Evolutionary conservation across 768 basidiomycete genomes (phyloP).

Genomic region (Termitomyces eurrhizus): DNA sequence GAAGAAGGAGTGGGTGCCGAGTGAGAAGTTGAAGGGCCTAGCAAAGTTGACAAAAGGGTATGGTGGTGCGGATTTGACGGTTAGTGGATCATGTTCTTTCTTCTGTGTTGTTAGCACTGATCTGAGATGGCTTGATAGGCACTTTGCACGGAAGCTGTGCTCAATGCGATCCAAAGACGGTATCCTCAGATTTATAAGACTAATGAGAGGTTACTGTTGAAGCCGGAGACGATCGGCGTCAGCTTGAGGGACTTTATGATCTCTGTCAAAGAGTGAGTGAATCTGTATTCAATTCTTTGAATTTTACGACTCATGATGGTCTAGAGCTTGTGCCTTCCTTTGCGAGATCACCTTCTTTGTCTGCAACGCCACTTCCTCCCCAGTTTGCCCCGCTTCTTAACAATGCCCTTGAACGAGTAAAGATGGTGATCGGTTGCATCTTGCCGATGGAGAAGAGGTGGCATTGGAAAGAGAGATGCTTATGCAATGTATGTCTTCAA

Average conservation of each 20-base stretch:
- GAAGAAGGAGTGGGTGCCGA: constrained; percentile 20
- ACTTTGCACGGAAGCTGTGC: constrained; percentile 91
- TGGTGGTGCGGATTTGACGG: constrained; percentile 94
- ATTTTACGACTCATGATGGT: constrained; percentile 2
- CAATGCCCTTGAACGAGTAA: constrained; percentile 66
- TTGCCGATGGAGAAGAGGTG: constrained; percentile 81
- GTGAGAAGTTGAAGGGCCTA: constrained; percentile 44
- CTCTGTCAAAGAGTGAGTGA: constrained; percentile 81
- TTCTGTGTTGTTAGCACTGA: neutral
- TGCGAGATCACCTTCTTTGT: constrained; percentile 83
- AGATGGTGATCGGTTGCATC: constrained; percentile 63
- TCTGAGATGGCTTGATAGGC: constrained; percentile 46
- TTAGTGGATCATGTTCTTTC: neutral
- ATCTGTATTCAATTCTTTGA: neutral
- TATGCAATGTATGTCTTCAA: constrained; percentile 62
- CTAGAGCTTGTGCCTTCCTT: constrained; percentile 93
- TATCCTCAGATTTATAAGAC: constrained; percentile 98
- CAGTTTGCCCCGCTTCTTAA: constrained; percentile 81
- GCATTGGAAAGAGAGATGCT: constrained; percentile 86
- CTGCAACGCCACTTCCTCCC: constrained; percentile 77
- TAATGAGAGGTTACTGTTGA: constrained; percentile 75
- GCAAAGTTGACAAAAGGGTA: constrained; percentile 95
- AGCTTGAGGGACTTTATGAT: constrained; percentile 95
- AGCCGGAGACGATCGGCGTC: constrained; percentile 82
- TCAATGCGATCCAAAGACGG: constrained; percentile 93